Evolutionary conservation across 768 basidiomycete genomes (phyloP), one percentile per base, ranked within the genome.

Genomic region (Boletus bicolor): DNA sequence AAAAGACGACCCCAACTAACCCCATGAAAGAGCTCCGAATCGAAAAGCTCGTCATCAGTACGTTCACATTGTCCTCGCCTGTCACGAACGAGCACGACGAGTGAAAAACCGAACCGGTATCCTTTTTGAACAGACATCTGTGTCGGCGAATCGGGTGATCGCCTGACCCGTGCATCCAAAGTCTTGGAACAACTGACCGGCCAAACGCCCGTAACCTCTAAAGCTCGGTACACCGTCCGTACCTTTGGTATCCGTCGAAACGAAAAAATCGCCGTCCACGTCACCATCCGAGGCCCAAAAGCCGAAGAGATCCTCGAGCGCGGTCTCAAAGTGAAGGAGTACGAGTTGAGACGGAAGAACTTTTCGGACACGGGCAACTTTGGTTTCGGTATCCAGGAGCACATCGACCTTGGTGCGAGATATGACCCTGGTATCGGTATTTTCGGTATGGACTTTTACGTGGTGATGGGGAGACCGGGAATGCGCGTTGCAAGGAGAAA

Each of bases 301-400:
- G 96, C 96, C 37, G 96, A 98, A 84, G 96, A 99, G 76, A 98
- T 98, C 73, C 82, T 99, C 66, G 96, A 99, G 81, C 92, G 96
- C 66, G 96, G 94, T 44, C 82, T 99, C 75, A 99, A 98, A 77
- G 97, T 98, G 70, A 99, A 99, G 85, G 97, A 99, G 79, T 98
- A 99, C 82, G 97, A 99, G 79, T 79, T 99, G 75, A 85, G 86
- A 71, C 91, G 93, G 76, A 85, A 83, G 75, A 98, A 98, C 86
- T 98, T 97, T 79, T 96, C 93, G 64, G 93, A 93, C 76, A 97
- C 93, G 57, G 96, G 96, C 56, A 98, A 98, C 89, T 99, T 99
- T 73, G 96, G 96, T 64, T 99, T 98, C 77, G 96, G 95, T 73
- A 91, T 97, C 72, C 93, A 96, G 79, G 93, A 97, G 80, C 96